Base-by-base conservation (phyloP, 331 rosid species). In the Prunus yedoensis region DNA sequence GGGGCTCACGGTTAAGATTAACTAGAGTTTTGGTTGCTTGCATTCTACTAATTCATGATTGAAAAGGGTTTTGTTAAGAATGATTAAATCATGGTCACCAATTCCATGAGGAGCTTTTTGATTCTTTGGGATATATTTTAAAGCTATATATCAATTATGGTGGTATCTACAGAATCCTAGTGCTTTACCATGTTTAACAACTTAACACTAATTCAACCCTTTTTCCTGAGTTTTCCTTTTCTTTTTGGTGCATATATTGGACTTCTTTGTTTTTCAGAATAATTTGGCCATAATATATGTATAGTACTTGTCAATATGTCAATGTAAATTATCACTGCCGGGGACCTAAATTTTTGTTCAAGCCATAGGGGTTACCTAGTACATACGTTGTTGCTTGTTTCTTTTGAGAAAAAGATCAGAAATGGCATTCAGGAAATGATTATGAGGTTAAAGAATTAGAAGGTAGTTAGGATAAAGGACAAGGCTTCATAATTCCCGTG, bases 1-100 rank as follows among this genome's bases (percentile, higher is more conserved):
- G n/a, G 77, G 18, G 23, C 25, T 58, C 28, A 13, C 23, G 14
- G 41, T 41, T 45, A 59, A 59, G 66, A 23, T 20, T 13, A 16
- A 61, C 51, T 28, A 18, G 51, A 5, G 41, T 64, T 74, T 64
- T 12, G 71, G 71, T 74, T 74, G 78, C 78, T 74, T 74, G 32
- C 20, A 20, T 56, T 41, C 7, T 64, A 74, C 64, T 64, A 74
- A 32, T 63, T 74, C 53, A 74, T 74, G 65, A 74, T 74, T 64
- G 71, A 65, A 74, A 62, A 17, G 53, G 53, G 72, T 51, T 64
- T 10, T 64, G 78, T 74, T 64, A 32, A 62, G 71, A 64, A 70
- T 64, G 71, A 70, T 63, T 62, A 14, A 49, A 74, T 74, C 78
- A 62, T 74, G n/a, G 51, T 51, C 47, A 45, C 63, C 20, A 74